These are phyloP conservation scores for Penicillium tannophilum DNA, from an alignment of 495 filamentous ascomycete genomes.

Conservation along the genomic window DNA sequence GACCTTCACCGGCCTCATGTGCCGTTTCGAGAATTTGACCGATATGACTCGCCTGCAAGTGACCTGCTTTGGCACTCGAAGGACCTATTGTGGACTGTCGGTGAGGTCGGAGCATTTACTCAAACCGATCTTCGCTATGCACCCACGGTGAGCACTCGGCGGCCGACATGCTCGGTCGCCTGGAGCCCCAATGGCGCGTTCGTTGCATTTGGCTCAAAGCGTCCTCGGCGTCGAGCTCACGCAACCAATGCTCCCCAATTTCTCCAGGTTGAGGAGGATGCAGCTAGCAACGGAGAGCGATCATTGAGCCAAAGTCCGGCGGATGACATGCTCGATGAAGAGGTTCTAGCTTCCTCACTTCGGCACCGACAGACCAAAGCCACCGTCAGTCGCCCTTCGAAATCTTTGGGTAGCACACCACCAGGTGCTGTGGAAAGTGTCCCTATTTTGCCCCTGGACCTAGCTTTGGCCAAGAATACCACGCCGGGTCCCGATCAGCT, in stretches of 20 bases:
- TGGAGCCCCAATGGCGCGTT: constrained; percentile 51
- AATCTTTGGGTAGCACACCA: constrained; percentile 56
- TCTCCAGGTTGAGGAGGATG: constrained; percentile 33
- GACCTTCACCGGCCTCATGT: constrained; percentile 85
- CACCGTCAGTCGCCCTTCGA: constrained; percentile 35
- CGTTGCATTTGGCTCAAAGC: constrained; percentile 51
- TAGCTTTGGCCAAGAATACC: constrained; percentile 58
- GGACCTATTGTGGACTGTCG: constrained; percentile 89
- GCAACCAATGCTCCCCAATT: constrained; percentile 41
- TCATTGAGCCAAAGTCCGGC: constrained; percentile 65
- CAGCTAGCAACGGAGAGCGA: constrained; percentile 37
- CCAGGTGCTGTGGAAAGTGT: constrained; percentile 52
- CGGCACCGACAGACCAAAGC: constrained; percentile 43
- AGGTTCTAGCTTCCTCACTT: constrained; percentile 53
- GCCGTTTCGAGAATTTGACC: constrained; percentile 81
- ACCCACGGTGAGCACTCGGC: constrained; percentile 70
- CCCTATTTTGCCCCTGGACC: constrained; percentile 59
- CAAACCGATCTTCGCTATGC: constrained; percentile 88
- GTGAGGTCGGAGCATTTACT: constrained; percentile 77
- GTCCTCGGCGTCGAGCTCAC: constrained; percentile 42
- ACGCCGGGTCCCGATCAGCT: constrained; percentile 58
- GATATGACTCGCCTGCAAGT: constrained; percentile 68
- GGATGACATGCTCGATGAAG: constrained; percentile 64
- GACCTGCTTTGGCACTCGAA: constrained; percentile 89
- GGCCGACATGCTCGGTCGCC: constrained; percentile 46